Percentiles rank a stretch among this genome's conserved stretches.
phyloP scores from a whole-genome alignment of 2,329 filamentous ascomycete species.

The Orbilia oligospora region DNA sequence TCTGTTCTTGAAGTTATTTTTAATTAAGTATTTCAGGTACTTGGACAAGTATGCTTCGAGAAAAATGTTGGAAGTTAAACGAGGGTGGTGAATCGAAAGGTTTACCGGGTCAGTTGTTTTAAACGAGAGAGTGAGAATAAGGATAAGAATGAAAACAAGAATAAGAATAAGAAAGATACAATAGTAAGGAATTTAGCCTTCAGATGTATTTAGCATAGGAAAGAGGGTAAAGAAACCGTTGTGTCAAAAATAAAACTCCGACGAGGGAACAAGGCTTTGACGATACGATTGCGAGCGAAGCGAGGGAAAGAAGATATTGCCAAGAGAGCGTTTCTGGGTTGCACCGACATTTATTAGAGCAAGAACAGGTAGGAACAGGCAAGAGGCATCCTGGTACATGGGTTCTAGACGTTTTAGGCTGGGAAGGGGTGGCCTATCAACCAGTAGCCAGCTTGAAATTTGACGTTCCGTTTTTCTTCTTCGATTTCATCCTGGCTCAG shows the following conservation, averaged over 20 bases:
- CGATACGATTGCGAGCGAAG: conserved; percentile 49
- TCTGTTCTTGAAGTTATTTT: background rate
- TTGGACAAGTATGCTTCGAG: conserved; percentile 5
- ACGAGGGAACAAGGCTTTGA: conserved; percentile 36
- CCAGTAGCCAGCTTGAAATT: conserved; percentile 42
- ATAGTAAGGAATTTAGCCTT: conserved; percentile 39
- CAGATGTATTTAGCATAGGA: conserved; percentile 31
- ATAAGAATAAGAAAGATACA: background rate
- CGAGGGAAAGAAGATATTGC: conserved; percentile 46
- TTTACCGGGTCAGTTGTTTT: background rate
- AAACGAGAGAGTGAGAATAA: conserved; percentile 17
- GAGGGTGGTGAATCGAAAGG: conserved; percentile 10
- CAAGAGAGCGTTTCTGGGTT: conserved; percentile 43
- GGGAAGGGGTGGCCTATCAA: conserved; percentile 32
- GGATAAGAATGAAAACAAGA: background rate
- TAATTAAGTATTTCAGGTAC: background rate
- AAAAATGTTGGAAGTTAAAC: conserved; percentile 6
- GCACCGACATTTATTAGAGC: conserved; percentile 32
- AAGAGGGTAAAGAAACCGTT: conserved; percentile 32
- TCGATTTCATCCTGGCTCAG: conserved; percentile 47
- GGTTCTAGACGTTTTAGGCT: conserved; percentile 35
- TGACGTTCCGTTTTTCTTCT: conserved; percentile 43
- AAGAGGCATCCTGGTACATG: conserved; percentile 37
- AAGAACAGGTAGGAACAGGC: conserved; percentile 48
- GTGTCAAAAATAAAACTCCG: conserved; percentile 40